Evolutionary conservation across 1,284 basidiomycete genomes (phyloP).

Genomic region (Ganoderma lucidum): DNA sequence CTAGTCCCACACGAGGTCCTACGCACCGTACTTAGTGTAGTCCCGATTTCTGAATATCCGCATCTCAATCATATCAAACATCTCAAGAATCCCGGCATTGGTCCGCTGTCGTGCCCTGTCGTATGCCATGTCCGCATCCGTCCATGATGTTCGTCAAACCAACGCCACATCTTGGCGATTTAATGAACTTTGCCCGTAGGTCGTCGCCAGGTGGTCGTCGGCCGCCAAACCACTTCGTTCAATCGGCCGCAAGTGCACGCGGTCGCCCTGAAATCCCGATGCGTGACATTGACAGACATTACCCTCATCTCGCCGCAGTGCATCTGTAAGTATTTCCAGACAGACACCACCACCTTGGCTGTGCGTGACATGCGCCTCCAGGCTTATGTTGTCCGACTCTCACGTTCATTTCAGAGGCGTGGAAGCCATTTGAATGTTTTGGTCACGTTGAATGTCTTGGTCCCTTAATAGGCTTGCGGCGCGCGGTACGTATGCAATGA

Average conservation of each 20-base stretch:
- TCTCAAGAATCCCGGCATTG: slow-evolving; percentile 21
- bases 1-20: background rate
- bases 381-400: slow-evolving; percentile 15
- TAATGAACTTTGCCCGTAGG: background rate
- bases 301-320: background rate
- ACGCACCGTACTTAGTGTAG: background rate
- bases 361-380: slow-evolving; percentile 7
- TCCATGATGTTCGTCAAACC: background rate
- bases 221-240: background rate
- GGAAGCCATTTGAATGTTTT: slow-evolving; percentile 1
- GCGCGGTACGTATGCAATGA: background rate
- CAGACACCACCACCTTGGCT: background rate
- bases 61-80: slow-evolving; percentile 8
- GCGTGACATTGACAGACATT: background rate
- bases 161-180: background rate
- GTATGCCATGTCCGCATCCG: background rate
- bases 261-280: background rate
- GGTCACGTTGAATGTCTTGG: background rate
- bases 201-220: background rate
- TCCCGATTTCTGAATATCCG: slow-evolving; percentile 6
- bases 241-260: background rate
- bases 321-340: background rate
- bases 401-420: slow-evolving; percentile 8
- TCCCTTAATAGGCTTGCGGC: background rate
- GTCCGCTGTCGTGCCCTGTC: slow-evolving; percentile 11